Evolutionary conservation across 164 flowering plant genomes (phyloP).

Genomic region (Vitis rotundifolia): DNA sequence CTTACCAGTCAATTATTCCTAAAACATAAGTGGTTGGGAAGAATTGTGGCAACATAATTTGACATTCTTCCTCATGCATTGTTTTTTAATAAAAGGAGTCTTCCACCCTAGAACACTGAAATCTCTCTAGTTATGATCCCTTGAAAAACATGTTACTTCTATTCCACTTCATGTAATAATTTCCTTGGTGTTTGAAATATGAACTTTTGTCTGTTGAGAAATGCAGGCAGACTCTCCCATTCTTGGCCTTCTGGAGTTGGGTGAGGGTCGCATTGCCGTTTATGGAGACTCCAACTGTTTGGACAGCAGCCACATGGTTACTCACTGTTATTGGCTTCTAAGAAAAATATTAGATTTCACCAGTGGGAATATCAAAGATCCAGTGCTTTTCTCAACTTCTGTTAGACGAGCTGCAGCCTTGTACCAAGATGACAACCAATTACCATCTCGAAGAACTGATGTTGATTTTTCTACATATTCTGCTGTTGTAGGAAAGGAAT

Average conservation of each 20-base stretch:
- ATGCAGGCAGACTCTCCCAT: conserved; percentile 83
- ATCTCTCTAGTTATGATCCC: too few species aligned
- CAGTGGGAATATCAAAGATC: conserved; percentile 60
- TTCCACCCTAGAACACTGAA: too few species aligned
- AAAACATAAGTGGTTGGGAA: too few species aligned
- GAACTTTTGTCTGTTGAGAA: background rate
- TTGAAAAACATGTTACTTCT: background rate
- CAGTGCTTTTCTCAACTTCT: conserved; percentile 75
- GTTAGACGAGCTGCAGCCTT: conserved; percentile 49
- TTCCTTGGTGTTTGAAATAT: background rate
- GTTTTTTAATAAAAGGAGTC: too few species aligned
- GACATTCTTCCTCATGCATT: too few species aligned
- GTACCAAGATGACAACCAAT: conserved; percentile 50
- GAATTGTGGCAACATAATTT: too few species aligned
- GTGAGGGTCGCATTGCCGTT: conserved; percentile 82
- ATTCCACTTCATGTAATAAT: too few species aligned
- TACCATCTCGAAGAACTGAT: conserved; percentile 92
- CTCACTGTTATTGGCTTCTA: conserved; percentile 92
- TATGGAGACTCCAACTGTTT: conserved; percentile 98
- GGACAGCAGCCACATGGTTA: conserved; percentile 99
- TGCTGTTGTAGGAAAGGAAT: conserved; percentile 71
- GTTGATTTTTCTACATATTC: conserved; percentile 89
- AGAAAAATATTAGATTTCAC: conserved; percentile 83
- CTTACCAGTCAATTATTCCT: too few species aligned
- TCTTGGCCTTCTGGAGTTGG: conserved; percentile 81